Evolutionary conservation across 2,329 filamentous ascomycete genomes (phyloP), one percentile per base, ranked within the genome.

Genomic region (Mycosphaerella sp.): DNA sequence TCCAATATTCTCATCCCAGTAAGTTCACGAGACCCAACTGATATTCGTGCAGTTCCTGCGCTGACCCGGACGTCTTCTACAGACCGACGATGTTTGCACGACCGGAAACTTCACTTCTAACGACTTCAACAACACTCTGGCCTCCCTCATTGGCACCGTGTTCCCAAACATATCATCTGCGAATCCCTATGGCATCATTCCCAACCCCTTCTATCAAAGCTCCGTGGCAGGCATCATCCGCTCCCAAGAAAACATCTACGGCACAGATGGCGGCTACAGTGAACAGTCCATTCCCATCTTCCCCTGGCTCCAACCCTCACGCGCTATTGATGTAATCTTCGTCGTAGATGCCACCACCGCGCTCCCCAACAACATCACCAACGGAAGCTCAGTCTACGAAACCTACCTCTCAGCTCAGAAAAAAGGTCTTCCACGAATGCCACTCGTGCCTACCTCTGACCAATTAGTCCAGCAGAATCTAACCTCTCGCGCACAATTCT

Each of bases 241-340:
- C n/a, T 37, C 53, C 8, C 45, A 52, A 30, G n/a, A 50, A 16
- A 12, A 34, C 13, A 17, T 56, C 37, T 56, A 44, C 41, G 41
- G 43, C 30, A 44, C 44, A 16, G 53, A 56, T 18, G 53, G 53
- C 39, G 53, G 53, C 13, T 12, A 47, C 39, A 50, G 32, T 12
- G 53, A 50, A n/a, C 53, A 56, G 39, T 42, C n/a, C 12, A 39
- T 56, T 28, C 53, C 53, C 2, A 40, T 53, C 25, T 53, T 56
- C 28, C 53, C 53, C 4, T 56, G 37, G 17, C 44, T 56, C 12
- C 50, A 53, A 16, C 45, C 44, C 14, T 36, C 42, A 37, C 44
- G 53, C 14, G 36, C 44, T 13, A 16, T 56, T n/a, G 50, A 56
- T 36, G 53, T 56, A 9, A 53, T 56, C 14, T 49, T 56, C 46